phyloP scores from a whole-genome alignment of 495 filamentous ascomycete species.

The Bombardia bombarda region DNA sequence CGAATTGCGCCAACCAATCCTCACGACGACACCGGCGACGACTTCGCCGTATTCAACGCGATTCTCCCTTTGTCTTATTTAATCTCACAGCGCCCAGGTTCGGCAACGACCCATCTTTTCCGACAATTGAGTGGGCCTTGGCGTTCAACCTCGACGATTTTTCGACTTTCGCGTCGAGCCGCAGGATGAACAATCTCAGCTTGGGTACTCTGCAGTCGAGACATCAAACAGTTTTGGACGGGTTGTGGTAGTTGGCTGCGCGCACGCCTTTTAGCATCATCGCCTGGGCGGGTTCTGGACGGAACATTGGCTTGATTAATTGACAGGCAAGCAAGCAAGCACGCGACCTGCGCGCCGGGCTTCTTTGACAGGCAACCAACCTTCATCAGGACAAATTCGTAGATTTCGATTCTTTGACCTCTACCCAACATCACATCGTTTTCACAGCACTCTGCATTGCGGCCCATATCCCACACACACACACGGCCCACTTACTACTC shows the following conservation, averaged over 20 bases:
- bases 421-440: not conserved
- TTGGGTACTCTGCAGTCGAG: conserved; percentile 1
- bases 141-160: not conserved
- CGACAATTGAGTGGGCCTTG: too few relatives aligned
- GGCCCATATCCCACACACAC: not conserved
- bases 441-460: not conserved
- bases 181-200: conserved; percentile 17
- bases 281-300: not conserved
- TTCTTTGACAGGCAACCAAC: not conserved
- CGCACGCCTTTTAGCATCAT: not conserved
- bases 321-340: not conserved
- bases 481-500: not conserved
- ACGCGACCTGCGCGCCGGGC: not conserved
- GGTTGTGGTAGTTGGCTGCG: not conserved
- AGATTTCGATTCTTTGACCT: conserved; percentile 5
- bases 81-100: too few relatives aligned
- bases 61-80: not conserved
- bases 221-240: conserved; percentile 2
- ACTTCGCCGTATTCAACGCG: not conserved
- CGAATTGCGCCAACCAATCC: too few relatives aligned
- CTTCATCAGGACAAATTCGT: not conserved
- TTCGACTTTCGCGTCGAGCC: not conserved
- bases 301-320: not conserved
- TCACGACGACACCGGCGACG: too few relatives aligned
- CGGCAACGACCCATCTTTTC: too few relatives aligned